These are phyloP conservation scores for Hypoxylon perforatum DNA, from an alignment of 495 filamentous ascomycete genomes.

Conservation along the genomic window DNA sequence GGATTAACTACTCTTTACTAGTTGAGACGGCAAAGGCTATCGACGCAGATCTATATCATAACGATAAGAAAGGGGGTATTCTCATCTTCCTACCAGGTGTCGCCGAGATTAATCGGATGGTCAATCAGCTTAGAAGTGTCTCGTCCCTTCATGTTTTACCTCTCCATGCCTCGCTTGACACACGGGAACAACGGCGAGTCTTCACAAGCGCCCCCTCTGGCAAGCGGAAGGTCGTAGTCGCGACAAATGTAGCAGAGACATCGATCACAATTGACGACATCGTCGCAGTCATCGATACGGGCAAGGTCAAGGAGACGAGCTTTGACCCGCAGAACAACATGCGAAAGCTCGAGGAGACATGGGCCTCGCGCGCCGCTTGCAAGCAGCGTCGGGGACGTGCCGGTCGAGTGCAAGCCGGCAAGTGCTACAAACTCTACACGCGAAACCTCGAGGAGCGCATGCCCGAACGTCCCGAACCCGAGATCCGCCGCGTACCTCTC, in stretches of 20 bases:
- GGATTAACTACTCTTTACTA: conserved; percentile 94
- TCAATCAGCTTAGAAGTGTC: conserved; percentile 74
- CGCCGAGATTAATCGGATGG: conserved; percentile 85
- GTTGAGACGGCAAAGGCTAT: conserved; percentile 81
- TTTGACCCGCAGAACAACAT: conserved; percentile 94
- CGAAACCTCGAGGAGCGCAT: conserved; percentile 84
- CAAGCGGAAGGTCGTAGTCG: conserved; percentile 89
- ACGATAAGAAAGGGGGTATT: conserved; percentile 79
- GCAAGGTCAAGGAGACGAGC: conserved; percentile 94
- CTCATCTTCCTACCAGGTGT: conserved; percentile 91
- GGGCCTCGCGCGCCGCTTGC: conserved; percentile 93
- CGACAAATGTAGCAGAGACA: conserved; percentile 97
- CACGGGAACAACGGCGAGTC: conserved; percentile 85
- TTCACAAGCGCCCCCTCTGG: conserved; percentile 81
- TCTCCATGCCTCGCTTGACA: conserved; percentile 90
- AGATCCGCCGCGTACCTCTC: conserved; percentile 90
- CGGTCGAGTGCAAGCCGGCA: conserved; percentile 87
- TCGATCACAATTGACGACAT: conserved; percentile 98
- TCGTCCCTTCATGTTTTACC: conserved; percentile 83
- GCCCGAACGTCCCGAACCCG: conserved; percentile 89
- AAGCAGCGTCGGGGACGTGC: conserved; percentile 97
- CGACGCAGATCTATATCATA: conserved; percentile 71
- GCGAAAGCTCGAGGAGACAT: conserved; percentile 92
- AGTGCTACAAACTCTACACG: conserved; percentile 96
- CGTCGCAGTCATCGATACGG: conserved; percentile 95